Conservation (phyloP, 1,284 basidiomycete genomes). For the Fomes fomentarius region DNA sequence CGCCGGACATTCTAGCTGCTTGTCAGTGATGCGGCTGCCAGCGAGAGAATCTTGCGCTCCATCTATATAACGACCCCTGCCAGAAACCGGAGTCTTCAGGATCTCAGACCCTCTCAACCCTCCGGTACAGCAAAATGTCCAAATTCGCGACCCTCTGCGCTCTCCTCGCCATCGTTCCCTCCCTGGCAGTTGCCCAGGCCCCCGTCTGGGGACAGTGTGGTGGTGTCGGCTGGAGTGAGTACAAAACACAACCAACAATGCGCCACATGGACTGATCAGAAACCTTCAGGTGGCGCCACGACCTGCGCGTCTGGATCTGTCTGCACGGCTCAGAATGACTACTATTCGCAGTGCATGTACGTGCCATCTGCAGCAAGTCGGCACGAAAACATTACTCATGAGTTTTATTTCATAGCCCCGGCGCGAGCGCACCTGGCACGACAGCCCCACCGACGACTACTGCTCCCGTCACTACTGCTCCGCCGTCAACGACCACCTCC, state of each 20-base stretch:
- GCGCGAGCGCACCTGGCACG: conserved; percentile 2
- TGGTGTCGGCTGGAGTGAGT: conserved; percentile 53
- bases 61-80: conserved; percentile 24
- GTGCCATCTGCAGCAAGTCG: conserved; percentile 20
- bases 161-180: conserved; percentile 48
- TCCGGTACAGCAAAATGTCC: conserved; percentile 42
- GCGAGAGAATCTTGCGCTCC: neutral
- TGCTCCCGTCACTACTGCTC: conserved; percentile 19
- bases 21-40: conserved; percentile 12
- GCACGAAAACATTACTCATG: neutral
- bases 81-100: conserved; percentile 17
- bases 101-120: conserved; percentile 19
- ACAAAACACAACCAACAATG: neutral
- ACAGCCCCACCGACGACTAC: conserved; percentile 10
- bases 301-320: conserved; percentile 42
- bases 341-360: conserved; percentile 62
- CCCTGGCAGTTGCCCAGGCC: conserved; percentile 46
- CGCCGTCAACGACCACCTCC: conserved; percentile 28
- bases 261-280: neutral
- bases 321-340: conserved; percentile 49
- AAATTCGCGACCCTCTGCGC: conserved; percentile 51
- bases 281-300: conserved; percentile 46
- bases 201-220: conserved; percentile 54
- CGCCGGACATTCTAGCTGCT: conserved; percentile 39
- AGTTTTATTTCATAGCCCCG: conserved; percentile 1